phyloP scores from a whole-genome alignment of 495 filamentous ascomycete species.

The Hypoxylon lienhwacheense region DNA sequence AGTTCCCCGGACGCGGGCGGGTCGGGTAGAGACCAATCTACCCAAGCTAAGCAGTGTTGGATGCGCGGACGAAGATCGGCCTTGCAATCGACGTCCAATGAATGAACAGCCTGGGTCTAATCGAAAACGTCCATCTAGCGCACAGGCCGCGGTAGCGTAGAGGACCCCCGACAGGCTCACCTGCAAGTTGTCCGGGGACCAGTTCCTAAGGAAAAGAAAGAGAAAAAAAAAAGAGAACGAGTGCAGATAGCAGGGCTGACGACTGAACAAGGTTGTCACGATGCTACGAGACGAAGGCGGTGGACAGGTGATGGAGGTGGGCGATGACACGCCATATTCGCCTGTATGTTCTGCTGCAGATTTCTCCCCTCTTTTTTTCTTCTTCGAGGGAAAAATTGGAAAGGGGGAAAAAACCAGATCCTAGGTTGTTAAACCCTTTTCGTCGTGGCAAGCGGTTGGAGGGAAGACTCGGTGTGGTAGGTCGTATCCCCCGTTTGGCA shows the following conservation, averaged over 20 bases:
- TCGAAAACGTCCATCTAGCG: constrained; percentile 32
- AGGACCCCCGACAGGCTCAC: constrained; percentile 32
- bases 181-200: constrained; percentile 27
- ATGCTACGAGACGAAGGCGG: constrained; percentile 18
- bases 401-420: constrained; percentile 7
- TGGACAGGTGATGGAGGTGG: constrained; percentile 11
- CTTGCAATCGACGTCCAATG: constrained; percentile 27
- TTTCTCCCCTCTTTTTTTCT: too few relatives aligned
- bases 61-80: constrained; percentile 32
- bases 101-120: constrained; percentile 22
- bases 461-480: constrained; percentile 19
- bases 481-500: constrained; percentile 31
- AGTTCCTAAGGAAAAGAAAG: constrained; percentile 5
- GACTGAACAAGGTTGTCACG: constrained; percentile 17
- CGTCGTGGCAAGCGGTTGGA: neutral
- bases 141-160: constrained; percentile 34
- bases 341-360: constrained; percentile 23
- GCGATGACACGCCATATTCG: constrained; percentile 18
- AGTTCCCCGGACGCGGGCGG: constrained; percentile 35
- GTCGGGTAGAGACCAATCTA: constrained; percentile 37
- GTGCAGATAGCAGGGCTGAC: constrained; percentile 12
- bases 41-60: constrained; percentile 26
- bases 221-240: constrained; percentile 9
- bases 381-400: too few relatives aligned
- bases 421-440: constrained; percentile 7